These are phyloP conservation scores for Moricandia arvensis DNA, from an alignment of 345 rosid species.

Conservation along the genomic window DNA sequence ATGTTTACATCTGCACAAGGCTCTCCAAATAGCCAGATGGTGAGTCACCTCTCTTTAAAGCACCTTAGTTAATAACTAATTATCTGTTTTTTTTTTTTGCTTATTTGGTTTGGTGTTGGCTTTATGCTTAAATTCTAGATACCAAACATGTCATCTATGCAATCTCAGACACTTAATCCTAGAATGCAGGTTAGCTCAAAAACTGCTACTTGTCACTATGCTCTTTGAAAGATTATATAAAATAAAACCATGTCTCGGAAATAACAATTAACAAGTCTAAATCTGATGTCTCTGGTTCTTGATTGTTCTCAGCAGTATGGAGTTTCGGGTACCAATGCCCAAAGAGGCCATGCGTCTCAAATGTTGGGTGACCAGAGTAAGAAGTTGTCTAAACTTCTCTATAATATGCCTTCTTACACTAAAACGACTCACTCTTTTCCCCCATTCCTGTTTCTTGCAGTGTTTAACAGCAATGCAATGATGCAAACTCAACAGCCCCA, in stretches of 20 bases:
- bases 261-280: background rate
- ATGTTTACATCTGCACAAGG: constrained; percentile 89
- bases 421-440: background rate
- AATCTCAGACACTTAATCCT: constrained; percentile 65
- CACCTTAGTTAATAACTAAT: background rate
- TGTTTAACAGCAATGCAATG: constrained; percentile 77
- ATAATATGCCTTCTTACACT: background rate
- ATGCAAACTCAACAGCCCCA: constrained; percentile 72
- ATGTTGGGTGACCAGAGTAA: constrained; percentile 76
- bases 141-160: constrained; percentile 79
- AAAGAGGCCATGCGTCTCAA: constrained; percentile 71
- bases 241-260: background rate
- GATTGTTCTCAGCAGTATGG: constrained; percentile 56
- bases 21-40: constrained; percentile 79
- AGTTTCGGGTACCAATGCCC: constrained; percentile 67
- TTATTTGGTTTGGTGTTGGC: constrained; percentile 1
- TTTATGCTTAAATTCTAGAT: constrained; percentile 44
- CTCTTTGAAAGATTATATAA: background rate
- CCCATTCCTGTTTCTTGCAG: constrained; percentile 44
- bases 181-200: constrained; percentile 67
- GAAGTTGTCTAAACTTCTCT: background rate
- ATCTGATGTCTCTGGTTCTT: background rate
- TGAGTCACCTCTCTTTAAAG: constrained; percentile 34
- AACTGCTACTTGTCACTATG: background rate
- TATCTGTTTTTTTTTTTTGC: constrained; percentile 11